Percentiles rank a stretch among this genome's conserved stretches.
Conservation (phyloP, 2,329 filamentous ascomycete species). For the Fusarium chaquense region DNA sequence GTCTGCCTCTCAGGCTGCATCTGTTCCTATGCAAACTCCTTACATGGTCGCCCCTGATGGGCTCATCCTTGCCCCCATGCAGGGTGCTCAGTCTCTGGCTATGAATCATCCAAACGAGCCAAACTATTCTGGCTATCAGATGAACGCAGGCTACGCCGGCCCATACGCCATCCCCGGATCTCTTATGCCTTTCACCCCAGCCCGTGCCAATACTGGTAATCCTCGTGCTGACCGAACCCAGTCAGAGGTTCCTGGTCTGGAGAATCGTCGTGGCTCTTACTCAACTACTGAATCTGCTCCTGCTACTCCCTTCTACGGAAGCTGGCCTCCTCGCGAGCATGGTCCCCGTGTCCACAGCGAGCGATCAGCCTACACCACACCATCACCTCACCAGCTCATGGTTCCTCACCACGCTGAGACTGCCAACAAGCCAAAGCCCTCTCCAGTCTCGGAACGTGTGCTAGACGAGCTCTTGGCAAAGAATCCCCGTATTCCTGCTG, state of each 20-base stretch:
- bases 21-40: slow-evolving; percentile 52
- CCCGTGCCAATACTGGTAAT: slow-evolving; percentile 58
- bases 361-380: slow-evolving; percentile 73
- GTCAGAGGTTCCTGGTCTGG: slow-evolving; percentile 70
- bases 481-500: slow-evolving; percentile 85
- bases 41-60: slow-evolving; percentile 57
- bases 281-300: slow-evolving; percentile 76
- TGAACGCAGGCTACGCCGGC: slow-evolving; percentile 52
- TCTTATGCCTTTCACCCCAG: slow-evolving; percentile 65
- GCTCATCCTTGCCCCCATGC: slow-evolving; percentile 55
- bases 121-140: slow-evolving; percentile 51
- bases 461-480: slow-evolving; percentile 76
- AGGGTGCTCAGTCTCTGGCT: slow-evolving; percentile 51
- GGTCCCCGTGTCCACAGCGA: slow-evolving; percentile 70
- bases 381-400: slow-evolving; percentile 72
- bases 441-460: slow-evolving; percentile 59
- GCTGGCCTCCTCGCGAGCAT: slow-evolving; percentile 67
- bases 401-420: slow-evolving; percentile 55
- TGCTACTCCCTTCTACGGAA: slow-evolving; percentile 72
- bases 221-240: slow-evolving; percentile 62
- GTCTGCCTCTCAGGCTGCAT: slow-evolving; percentile 47
- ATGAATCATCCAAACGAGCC: slow-evolving; percentile 53
- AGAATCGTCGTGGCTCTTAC: slow-evolving; percentile 75
- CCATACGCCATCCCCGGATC: slow-evolving; percentile 54
- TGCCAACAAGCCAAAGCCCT: slow-evolving; percentile 57